phyloP scores from a whole-genome alignment of 2,329 filamentous ascomycete genomes.

The Pseudogymnoascus sp. region DNA sequence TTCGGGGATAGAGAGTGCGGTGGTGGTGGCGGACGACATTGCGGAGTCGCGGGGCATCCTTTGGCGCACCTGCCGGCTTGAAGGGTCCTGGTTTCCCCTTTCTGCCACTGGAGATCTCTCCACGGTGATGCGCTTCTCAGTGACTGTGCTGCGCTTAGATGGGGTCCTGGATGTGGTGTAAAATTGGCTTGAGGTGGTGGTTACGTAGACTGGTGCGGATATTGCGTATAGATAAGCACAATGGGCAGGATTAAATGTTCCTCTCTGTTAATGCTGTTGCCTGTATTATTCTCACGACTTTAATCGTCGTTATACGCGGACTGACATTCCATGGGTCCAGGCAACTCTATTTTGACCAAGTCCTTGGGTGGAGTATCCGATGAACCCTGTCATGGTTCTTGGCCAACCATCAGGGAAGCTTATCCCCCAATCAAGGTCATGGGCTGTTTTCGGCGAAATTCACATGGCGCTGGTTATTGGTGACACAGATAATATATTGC shows the following conservation, averaged over 20 bases:
- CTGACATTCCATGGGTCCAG: neutral
- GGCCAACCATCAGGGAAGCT: neutral
- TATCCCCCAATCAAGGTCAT: neutral
- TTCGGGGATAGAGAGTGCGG: neutral
- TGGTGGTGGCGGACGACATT: neutral
- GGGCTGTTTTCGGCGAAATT: neutral
- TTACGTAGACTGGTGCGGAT: neutral
- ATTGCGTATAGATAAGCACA: neutral
- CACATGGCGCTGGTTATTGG: neutral
- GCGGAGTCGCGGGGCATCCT: neutral
- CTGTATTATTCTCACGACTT: neutral
- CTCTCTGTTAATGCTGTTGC: neutral
- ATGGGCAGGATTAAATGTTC: neutral
- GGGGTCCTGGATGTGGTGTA: neutral
- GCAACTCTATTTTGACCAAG: neutral
- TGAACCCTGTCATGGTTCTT: neutral
- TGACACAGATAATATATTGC: neutral
- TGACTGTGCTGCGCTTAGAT: neutral
- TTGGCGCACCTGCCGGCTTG: neutral
- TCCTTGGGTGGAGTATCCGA: neutral
- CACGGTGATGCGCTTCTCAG: neutral
- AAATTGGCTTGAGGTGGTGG: neutral
- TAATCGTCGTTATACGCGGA: neutral
- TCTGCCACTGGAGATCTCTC: neutral
- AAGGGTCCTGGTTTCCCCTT: neutral